phyloP scores from a whole-genome alignment of 2,329 filamentous ascomycete species.

The Fusarium sp. region DNA sequence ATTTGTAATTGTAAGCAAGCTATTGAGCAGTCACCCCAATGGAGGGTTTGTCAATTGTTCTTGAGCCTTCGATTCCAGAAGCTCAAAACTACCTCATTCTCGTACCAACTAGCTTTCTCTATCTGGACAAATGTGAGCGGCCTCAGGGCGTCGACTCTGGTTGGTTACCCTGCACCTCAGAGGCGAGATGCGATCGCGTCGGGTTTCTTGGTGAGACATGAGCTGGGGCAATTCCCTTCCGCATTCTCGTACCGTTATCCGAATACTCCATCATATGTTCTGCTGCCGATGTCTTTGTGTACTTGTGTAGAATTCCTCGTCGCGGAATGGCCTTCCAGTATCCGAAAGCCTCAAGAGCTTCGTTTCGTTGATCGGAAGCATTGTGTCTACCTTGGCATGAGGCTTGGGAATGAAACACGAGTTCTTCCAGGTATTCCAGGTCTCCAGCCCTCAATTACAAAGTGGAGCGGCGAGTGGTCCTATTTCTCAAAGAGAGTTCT shows the following conservation, averaged over 20 bases:
- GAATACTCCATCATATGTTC: accelerated
- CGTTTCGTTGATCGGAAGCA: not conserved
- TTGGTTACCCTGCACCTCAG: not conserved
- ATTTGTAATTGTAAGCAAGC: not conserved
- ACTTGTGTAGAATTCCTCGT: accelerated
- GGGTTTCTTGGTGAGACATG: not conserved
- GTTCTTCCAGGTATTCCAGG: no score
- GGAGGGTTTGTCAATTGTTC: accelerated
- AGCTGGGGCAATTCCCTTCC: not conserved
- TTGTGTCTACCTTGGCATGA: not conserved
- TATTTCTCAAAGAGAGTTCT: no score
- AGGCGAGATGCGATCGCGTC: not conserved
- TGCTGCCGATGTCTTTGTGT: accelerated
- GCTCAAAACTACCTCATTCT: accelerated
- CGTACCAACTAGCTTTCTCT: accelerated
- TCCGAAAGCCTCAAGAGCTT: not conserved
- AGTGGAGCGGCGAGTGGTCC: accelerated
- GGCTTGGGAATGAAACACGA: not conserved
- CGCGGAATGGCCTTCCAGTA: not conserved
- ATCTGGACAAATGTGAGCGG: accelerated
- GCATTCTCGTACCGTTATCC: not conserved
- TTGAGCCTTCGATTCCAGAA: no score
- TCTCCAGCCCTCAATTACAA: accelerated
- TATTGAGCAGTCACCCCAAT: accelerated
- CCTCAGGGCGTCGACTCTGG: accelerated